A percentile compares a stretch with the other conserved stretches of the same genome.
Evolutionary conservation across 106 monocot genomes (phyloP).

Genomic region (Dendrobium nobile): DNA sequence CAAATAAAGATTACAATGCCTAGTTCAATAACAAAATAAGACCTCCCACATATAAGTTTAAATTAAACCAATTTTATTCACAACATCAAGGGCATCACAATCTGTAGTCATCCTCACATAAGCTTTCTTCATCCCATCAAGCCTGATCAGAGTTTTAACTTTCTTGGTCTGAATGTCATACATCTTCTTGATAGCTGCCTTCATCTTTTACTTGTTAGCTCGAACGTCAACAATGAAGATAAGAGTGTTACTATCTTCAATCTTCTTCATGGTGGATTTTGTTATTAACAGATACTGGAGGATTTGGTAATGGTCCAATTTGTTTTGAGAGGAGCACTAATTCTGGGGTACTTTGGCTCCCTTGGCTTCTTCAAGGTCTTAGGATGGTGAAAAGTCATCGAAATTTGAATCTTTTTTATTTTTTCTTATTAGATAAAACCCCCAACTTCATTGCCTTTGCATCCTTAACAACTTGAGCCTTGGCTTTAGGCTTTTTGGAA

Average conservation of each 20-base stretch:
- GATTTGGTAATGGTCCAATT: slow-evolving; percentile 46
- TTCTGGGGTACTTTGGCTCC: slow-evolving; percentile 39
- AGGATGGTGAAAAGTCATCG: slow-evolving; percentile 41
- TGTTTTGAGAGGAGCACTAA: slow-evolving; percentile 37
- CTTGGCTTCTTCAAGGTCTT: slow-evolving; percentile 34
- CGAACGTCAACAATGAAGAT: slow-evolving; percentile 49
- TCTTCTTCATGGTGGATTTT: slow-evolving; percentile 46
- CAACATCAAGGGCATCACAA: slow-evolving; percentile 38
- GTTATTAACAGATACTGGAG: slow-evolving; percentile 39
- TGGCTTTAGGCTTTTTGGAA: slow-evolving; percentile 30
- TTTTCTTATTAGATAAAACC: slow-evolving; percentile 9
- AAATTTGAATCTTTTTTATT: slow-evolving; percentile 38
- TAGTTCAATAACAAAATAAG: too few relatives aligned
- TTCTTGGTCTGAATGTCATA: slow-evolving; percentile 31
- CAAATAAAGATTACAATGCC: too few relatives aligned
- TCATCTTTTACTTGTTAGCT: slow-evolving; percentile 51
- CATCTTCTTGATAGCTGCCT: slow-evolving; percentile 31
- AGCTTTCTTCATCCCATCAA: slow-evolving; percentile 43
- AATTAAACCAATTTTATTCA: slow-evolving; percentile 37
- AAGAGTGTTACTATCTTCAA: slow-evolving; percentile 49
- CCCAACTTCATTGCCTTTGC: slow-evolving; percentile 41
- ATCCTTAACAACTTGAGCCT: slow-evolving; percentile 35
- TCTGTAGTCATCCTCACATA: slow-evolving; percentile 33
- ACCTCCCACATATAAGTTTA: neutral
- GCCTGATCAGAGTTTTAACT: slow-evolving; percentile 35